Conservation (phyloP, 495 filamentous ascomycete species). For the Staphylotrichum longicolle region DNA sequence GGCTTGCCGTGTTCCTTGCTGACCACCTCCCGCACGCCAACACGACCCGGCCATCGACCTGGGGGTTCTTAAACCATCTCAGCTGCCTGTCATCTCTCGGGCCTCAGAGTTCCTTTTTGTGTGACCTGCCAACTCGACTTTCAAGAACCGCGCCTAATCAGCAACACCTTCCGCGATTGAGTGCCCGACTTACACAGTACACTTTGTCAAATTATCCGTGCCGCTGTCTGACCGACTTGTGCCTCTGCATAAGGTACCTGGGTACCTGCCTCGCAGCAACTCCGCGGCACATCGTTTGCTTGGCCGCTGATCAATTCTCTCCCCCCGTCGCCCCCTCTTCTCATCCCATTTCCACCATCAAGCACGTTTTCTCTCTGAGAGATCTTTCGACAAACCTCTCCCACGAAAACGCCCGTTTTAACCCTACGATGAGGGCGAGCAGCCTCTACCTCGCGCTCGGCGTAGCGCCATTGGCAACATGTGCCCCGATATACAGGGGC, state of each 20-base stretch:
- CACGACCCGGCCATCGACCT: no score
- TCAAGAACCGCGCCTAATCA: not conserved
- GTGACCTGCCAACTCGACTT: not conserved
- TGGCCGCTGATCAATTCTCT: not conserved
- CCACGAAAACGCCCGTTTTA: no score
- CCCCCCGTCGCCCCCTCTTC: not conserved
- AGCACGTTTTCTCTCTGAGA: no score
- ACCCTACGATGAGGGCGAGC: slow-evolving; percentile 24
- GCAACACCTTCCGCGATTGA: not conserved
- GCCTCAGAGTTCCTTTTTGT: not conserved
- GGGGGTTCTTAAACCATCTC: no score
- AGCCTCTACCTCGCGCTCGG: slow-evolving; percentile 22
- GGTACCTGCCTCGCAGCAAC: no score
- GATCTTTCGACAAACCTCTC: no score
- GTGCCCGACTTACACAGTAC: no score
- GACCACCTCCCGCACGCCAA: no score
- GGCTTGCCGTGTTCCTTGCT: no score
- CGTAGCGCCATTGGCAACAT: slow-evolving; percentile 21
- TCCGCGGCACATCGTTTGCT: slow-evolving; percentile 2
- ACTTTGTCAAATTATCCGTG: not conserved
- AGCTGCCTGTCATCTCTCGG: no score
- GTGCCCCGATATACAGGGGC: slow-evolving; percentile 19
- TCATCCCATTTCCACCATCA: not conserved
- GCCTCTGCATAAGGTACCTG: no score
- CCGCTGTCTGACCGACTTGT: no score